A percentile compares a stretch with the other conserved stretches of the same genome.
Conservation (phyloP, 441 rosid genomes). For the Populus hybrid region DNA sequence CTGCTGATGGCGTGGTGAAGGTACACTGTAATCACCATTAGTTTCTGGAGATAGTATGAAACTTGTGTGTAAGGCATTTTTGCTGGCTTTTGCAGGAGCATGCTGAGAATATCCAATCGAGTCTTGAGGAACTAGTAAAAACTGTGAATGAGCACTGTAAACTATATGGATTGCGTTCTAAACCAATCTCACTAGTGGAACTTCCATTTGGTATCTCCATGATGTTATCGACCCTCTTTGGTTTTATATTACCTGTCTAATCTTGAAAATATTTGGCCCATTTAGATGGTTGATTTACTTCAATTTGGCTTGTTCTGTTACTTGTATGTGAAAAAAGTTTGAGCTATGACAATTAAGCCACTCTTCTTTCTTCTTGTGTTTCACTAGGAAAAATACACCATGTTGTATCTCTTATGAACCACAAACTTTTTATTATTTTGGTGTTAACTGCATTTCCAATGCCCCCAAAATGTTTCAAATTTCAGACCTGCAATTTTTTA, state of each 20-base stretch:
- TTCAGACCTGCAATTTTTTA: not conserved
- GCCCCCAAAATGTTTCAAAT: not conserved
- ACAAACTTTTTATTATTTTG: too few species aligned
- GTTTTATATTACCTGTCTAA: constrained; percentile 3
- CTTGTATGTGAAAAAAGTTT: not conserved
- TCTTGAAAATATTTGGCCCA: not conserved
- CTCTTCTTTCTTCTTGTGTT: not conserved
- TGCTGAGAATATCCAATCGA: constrained; percentile 60
- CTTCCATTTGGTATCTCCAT: constrained; percentile 83
- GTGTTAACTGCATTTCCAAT: too few species aligned
- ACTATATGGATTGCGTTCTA: constrained; percentile 88
- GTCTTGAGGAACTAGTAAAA: constrained; percentile 82
- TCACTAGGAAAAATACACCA: not conserved
- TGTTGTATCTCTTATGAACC: not conserved
- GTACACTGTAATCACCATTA: constrained; percentile 31
- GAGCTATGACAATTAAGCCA: not conserved
- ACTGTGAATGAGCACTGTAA: constrained; percentile 86
- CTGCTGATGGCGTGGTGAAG: constrained; percentile 55
- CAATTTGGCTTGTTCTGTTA: not conserved
- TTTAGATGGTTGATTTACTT: constrained; percentile 8
- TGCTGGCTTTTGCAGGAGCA: constrained; percentile 56
- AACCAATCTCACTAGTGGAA: constrained; percentile 83
- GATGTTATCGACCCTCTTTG: constrained; percentile 11
- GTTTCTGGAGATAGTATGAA: constrained; percentile 21
- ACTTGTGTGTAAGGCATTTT: constrained; percentile 22